A percentile compares a stretch with the other conserved stretches of the same genome.
These are phyloP conservation scores for Artemisia princeps DNA, from an alignment of 140 eudicot genomes.

Conservation along the genomic window DNA sequence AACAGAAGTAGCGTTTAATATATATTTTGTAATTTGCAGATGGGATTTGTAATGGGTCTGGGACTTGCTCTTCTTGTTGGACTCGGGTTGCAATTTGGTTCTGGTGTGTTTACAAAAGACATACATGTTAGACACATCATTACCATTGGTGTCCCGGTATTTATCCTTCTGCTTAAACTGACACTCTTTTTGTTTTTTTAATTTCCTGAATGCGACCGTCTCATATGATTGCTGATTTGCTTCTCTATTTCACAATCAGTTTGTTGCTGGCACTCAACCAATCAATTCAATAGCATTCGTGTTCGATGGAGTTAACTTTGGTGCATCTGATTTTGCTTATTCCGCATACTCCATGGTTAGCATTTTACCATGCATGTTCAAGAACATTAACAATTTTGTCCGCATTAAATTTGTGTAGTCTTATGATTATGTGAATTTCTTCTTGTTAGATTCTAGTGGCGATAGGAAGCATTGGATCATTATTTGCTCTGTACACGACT, in stretches of 20 bases:
- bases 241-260: conserved; percentile 24
- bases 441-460: conserved; percentile 26
- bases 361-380: not conserved
- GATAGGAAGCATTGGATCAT: conserved; percentile 19
- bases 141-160: conserved; percentile 59
- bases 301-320: conserved; percentile 79
- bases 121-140: conserved; percentile 45
- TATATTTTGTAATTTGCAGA: conserved; percentile 33
- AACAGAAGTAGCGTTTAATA: too few species aligned
- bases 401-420: not conserved
- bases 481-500: conserved; percentile 19
- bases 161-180: too few species aligned
- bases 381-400: not conserved
- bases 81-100: conserved; percentile 65
- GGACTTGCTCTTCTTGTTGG: conserved; percentile 57
- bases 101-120: conserved; percentile 52
- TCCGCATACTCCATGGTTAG: conserved; percentile 81
- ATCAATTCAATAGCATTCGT: conserved; percentile 69
- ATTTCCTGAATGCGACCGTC: not conserved
- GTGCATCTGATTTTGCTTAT: conserved; percentile 72
- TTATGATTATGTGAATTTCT: not conserved
- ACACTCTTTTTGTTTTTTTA: too few species aligned
- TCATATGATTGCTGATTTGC: not conserved
- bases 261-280: conserved; percentile 85
- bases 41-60: conserved; percentile 63